Base-by-base conservation (phyloP, 306 rosid species). In the Prunus dulcis region DNA sequence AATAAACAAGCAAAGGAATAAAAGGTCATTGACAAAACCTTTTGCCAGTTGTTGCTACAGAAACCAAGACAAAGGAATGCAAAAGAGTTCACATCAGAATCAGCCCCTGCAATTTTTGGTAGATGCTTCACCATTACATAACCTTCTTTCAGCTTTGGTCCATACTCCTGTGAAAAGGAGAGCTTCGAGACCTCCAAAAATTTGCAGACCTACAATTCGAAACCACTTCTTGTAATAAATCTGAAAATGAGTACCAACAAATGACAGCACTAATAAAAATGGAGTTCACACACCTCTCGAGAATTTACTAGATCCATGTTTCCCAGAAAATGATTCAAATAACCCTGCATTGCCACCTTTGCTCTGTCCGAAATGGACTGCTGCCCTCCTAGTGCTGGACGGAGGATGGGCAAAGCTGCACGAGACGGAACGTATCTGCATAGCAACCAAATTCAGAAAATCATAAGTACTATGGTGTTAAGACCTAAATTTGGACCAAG, bases 231-330 rank as follows among this genome's bases (percentile, higher is more conserved):
- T 62, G 65, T 53, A 6, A 60, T 19, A 58, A 69, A 23, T 1
- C 27, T 45, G 55, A 43, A 43, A 23, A 43, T 25, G 68, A 60
- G 27, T 43, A 58, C 49, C 67, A 14, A 25, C 12, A 5, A 45
- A 43, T 43, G 13, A 60, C 56, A 73, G 18, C 41, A 41, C 38
- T 28, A 58, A 18, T 25, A 10, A 9, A 73, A 43, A 58, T 9
- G 22, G 5, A 63, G 72, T 38, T 38, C 43, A 38, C 76, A 86
- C 73, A 90, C 98, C 96, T 94, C 98, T 81, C 81, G 86, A 78
- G 97, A 91, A 85, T 94, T 94, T 69, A 91, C 93, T 69, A 91
- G 86, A 78, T 94, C 95, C 85, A 86, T 78, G 84, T 86, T 91
- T 82, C 96, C 97, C 25, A 91, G 69, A 73, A 91, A 94, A 51